Evolutionary conservation across 2,329 filamentous ascomycete genomes (phyloP), one percentile per base, ranked within the genome.

Genomic region (Celoporthe dispersa): DNA sequence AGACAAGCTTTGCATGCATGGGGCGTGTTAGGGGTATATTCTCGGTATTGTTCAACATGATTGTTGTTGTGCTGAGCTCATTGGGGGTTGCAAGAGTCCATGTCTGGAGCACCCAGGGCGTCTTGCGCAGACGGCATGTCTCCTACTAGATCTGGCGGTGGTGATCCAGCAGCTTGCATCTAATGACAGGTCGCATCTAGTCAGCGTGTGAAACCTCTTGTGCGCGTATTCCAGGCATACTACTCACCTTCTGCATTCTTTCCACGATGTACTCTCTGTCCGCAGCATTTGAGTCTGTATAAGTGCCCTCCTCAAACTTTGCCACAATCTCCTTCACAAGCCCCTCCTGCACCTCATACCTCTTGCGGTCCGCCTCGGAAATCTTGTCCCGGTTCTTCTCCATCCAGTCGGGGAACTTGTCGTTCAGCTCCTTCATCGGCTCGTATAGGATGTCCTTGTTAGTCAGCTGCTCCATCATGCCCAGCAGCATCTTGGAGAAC

Each of bases 361-460:
- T 85, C 77, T 89, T 88, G 78, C 94, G 79, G 76, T 98, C 95
- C 64, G 92, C 93, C 66, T 86, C 81, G 2, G 90, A 81, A 66
- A 89, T 90, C 33, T 84, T 89, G 55, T 82, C 86, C 75, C 85
- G 85, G 79, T 98, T 95, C 81, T 92, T 91, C 76, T 88, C 87
- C 79, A 99, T 86, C 95, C 96, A 99, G 2, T 82, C 89, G 0
- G 94, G 95, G 78, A 96, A 99, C 81, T 98, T 98, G 67, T 93
- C 91, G 79, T 97, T 84, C 63, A 99, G 84, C 81, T 99, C 96
- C 84, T 97, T 97, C 94, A 99, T 98, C 2, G 96, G 96, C 82
- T 99, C 95, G 79, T 98, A 98, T 65, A 99, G 82, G 73, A 99
- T 98, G 75, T 98, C 96, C 84, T 97, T 98, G 81, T 97, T 97